Base-by-base conservation (phyloP, 768 basidiomycete genomes). In the Suillus tomentosus region DNA sequence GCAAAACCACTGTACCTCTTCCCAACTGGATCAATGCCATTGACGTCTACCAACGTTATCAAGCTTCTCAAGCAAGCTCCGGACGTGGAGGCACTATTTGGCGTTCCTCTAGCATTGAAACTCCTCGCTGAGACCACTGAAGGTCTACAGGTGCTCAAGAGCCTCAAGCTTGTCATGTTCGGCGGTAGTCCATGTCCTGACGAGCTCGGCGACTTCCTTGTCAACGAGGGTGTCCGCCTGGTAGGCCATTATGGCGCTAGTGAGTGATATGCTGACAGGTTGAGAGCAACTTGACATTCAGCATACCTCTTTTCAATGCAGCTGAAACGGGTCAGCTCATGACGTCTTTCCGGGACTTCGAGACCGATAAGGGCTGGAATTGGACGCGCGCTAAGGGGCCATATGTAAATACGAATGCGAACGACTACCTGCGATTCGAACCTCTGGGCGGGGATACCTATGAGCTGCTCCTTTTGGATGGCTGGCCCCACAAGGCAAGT, bases 111-210 rank as follows among this genome's bases (percentile, higher is more conserved):
- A 57, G 75, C 79, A 22, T 75, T 79, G 50, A 78, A 83, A 69
- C 72, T 87, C 1, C 74, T 87, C 1, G 80, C 75, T 0, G 86
- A 86, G 72, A 79, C 79, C 0, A 70, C 75, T 8, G 81, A 82
- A 65, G 85, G 85, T 27, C 71, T 81, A 10, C 64, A 74, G 3
- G 71, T 76, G 14, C 76, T 87, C 6, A 73, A 70, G 22, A 68
- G 71, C 15, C 83, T 86, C 67, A 79, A 84, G 51, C 68, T 82
- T n/a, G 82, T 85, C 36, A 78, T 76, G 27, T 85, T 79, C 65
- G 83, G 81, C 34, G 86, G 86, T 1, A 81, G 82, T 14, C 75
- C 86, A 5, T 78, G 85, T 51, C 84, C 86, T 55, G 79, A 84
- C 48, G 84, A 85, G 53, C 72, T 87, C 1, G 85, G 86, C 1